Evolutionary conservation across 768 basidiomycete species (phyloP).

Genomic region (Pleurotus giganteus): DNA sequence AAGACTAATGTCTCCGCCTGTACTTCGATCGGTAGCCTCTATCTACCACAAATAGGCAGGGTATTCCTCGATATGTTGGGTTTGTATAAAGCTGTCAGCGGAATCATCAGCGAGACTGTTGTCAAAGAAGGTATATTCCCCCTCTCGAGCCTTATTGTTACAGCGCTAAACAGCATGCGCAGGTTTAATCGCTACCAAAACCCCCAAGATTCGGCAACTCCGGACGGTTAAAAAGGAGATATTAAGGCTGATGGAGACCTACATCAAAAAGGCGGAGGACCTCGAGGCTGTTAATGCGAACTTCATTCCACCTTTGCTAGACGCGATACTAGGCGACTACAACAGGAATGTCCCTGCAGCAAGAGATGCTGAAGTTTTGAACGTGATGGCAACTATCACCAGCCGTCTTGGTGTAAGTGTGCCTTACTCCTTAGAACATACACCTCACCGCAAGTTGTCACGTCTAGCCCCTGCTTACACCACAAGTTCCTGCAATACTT

Average conservation of each 20-base stretch:
- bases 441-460: neutral
- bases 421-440: constrained; percentile 4
- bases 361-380: constrained; percentile 94
- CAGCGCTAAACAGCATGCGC: constrained; percentile 10
- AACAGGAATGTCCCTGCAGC: constrained; percentile 90
- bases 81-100: constrained; percentile 94
- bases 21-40: constrained; percentile 95
- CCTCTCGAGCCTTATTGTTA: neutral
- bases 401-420: constrained; percentile 77
- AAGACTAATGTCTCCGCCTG: constrained; percentile 99
- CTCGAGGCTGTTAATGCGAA: constrained; percentile 88
- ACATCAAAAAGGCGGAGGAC: constrained; percentile 96
- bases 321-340: constrained; percentile 98
- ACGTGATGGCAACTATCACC: constrained; percentile 96
- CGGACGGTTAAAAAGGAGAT: constrained; percentile 99
- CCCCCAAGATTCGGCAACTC: constrained; percentile 90
- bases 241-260: constrained; percentile 94
- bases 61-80: constrained; percentile 98
- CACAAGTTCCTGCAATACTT: constrained; percentile 91
- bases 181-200: constrained; percentile 94
- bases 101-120: constrained; percentile 92
- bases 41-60: constrained; percentile 93
- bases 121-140: constrained; percentile 67
- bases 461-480: constrained; percentile 74
- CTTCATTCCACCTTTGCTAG: constrained; percentile 92